Conservation (phyloP, 2,329 filamentous ascomycete species). For the Aspergillus bombycis region DNA sequence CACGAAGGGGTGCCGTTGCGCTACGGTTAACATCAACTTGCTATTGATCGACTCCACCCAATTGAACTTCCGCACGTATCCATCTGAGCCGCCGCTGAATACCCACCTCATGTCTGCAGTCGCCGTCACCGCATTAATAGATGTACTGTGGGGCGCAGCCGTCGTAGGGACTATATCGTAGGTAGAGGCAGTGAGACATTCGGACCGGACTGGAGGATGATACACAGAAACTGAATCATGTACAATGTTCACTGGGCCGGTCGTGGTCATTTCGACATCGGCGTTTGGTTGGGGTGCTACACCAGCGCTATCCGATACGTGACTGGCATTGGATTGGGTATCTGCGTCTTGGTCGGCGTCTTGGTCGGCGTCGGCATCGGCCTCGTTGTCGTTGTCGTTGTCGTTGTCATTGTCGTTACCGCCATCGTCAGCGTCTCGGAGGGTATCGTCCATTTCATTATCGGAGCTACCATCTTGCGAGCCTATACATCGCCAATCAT, state of each 20-base stretch:
- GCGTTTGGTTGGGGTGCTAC: conserved; percentile 49
- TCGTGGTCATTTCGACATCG: conserved; percentile 52
- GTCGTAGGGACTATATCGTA: conserved; percentile 98
- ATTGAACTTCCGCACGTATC: conserved; percentile 96
- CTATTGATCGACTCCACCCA: conserved; percentile 94
- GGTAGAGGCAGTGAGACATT: conserved; percentile 74
- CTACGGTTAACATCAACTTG: conserved; percentile 89
- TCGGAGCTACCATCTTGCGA: conserved; percentile 54
- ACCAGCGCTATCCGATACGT: conserved; percentile 41
- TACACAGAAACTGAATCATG: conserved; percentile 45
- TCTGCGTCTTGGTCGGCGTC: conserved; percentile 40
- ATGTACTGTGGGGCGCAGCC: conserved; percentile 92
- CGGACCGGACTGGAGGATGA: conserved; percentile 70
- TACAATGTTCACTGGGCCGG: conserved; percentile 40
- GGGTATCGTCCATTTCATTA: conserved; percentile 51
- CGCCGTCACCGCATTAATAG: conserved; percentile 87
- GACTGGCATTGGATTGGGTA: conserved; percentile 44
- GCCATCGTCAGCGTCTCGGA: conserved; percentile 47
- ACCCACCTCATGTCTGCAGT: conserved; percentile 95
- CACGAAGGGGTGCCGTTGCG: conserved; percentile 94
- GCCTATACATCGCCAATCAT: conserved; percentile 31
- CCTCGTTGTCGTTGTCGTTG: conserved; percentile 44
- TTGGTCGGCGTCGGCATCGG: conserved; percentile 31
- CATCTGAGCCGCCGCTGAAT: conserved; percentile 90
- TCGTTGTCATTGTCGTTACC: conserved; percentile 45